phyloP scores from a whole-genome alignment of 768 basidiomycete species.

The Podaxis sp. region DNA sequence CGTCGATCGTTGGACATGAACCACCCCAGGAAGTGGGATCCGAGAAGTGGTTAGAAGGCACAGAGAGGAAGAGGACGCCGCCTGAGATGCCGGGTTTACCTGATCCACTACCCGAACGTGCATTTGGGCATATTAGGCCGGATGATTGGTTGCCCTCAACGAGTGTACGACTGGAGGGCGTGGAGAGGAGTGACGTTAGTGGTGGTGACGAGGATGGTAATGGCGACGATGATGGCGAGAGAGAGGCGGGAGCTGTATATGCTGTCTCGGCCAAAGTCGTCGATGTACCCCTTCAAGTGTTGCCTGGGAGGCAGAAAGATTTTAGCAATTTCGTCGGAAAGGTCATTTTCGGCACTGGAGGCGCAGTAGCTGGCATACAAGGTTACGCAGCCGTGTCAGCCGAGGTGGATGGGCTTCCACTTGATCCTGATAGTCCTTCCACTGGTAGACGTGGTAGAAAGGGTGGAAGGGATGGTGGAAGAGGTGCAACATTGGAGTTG shows the following conservation, averaged over 20 bases:
- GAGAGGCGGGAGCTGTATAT: conserved; percentile 49
- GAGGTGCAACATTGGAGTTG: conserved; percentile 43
- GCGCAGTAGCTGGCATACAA: conserved; percentile 66
- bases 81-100: conserved; percentile 52
- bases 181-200: conserved; percentile 21
- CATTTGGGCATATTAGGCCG: conserved; percentile 75
- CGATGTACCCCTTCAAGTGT: conserved; percentile 73
- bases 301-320: conserved; percentile 74
- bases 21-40: not conserved
- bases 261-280: conserved; percentile 62
- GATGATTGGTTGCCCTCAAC: conserved; percentile 60
- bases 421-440: conserved; percentile 27
- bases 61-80: conserved; percentile 20
- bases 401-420: conserved; percentile 58
- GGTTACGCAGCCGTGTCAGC: conserved; percentile 63
- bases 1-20: conserved; percentile 17
- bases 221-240: conserved; percentile 29
- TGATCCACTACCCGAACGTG: conserved; percentile 64
- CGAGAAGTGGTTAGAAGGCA: not conserved
- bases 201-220: conserved; percentile 22
- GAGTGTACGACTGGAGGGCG: conserved; percentile 35
- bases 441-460: conserved; percentile 16
- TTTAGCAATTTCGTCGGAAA: conserved; percentile 78
- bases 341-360: conserved; percentile 66
- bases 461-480: conserved; percentile 29